phyloP scores from a whole-genome alignment of 768 basidiomycete species.

The Myochromella boudieri region DNA sequence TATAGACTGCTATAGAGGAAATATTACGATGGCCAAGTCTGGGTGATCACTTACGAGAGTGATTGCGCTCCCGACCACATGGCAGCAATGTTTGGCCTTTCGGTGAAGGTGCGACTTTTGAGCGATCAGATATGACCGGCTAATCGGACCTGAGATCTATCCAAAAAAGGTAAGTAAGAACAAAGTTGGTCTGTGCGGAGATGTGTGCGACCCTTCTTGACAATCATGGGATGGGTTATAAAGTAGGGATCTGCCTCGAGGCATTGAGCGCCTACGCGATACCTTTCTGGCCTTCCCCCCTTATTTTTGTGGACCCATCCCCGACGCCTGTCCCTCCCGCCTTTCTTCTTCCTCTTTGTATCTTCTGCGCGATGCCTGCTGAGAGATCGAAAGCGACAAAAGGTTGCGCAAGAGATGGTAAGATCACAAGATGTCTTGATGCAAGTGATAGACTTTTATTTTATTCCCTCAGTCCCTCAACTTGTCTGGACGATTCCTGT shows the following conservation, averaged over 20 bases:
- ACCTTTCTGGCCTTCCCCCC: constrained; percentile 20
- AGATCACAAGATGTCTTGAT: constrained; percentile 16
- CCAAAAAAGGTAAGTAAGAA: constrained; percentile 19
- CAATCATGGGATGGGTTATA: constrained; percentile 22
- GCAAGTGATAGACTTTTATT: constrained; percentile 9
- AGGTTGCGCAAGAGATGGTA: constrained; percentile 35
- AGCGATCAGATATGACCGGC: constrained; percentile 20
- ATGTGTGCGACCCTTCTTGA: constrained; percentile 17
- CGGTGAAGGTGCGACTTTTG: constrained; percentile 20
- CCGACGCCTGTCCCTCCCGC: constrained; percentile 12
- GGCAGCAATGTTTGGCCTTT: constrained; percentile 10
- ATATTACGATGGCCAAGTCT: no score
- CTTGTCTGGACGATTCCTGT: constrained; percentile 46
- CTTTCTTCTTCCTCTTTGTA: constrained; percentile 9
- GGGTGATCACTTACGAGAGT: not conserved
- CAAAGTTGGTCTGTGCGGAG: constrained; percentile 17
- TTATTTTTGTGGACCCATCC: constrained; percentile 18
- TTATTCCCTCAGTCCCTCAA: constrained; percentile 32
- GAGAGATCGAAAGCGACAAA: constrained; percentile 42
- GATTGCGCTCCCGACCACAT: constrained; percentile 6
- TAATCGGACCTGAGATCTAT: constrained; percentile 19
- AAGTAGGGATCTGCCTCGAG: constrained; percentile 22
- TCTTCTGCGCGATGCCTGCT: constrained; percentile 40
- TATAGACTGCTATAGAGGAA: no score
- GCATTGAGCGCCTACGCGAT: constrained; percentile 21